phyloP scores from a whole-genome alignment of 345 rosid species.

The Populus euphratica region DNA sequence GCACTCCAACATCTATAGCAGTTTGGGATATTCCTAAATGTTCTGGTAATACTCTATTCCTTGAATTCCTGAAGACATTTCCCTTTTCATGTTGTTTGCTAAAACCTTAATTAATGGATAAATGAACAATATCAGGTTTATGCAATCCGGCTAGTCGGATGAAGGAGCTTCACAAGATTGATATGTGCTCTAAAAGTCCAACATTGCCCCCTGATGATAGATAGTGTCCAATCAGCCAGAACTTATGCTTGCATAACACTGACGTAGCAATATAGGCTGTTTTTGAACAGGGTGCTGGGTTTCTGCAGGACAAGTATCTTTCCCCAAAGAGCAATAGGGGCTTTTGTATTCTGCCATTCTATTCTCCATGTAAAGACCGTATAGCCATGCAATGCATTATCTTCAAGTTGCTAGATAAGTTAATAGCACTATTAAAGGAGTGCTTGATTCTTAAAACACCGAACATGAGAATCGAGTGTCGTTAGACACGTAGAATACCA shows the following conservation, averaged over 20 bases:
- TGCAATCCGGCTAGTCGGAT: constrained; percentile 59
- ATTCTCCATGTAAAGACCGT: background rate
- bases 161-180: constrained; percentile 59
- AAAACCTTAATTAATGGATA: background rate
- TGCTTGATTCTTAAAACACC: too few species aligned
- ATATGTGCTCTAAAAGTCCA: constrained; percentile 74
- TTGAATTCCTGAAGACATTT: background rate
- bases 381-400: background rate
- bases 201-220: constrained; percentile 58
- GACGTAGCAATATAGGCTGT: background rate
- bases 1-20: constrained; percentile 70
- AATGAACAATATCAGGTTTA: constrained; percentile 44
- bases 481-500: too few species aligned
- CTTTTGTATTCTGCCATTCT: background rate
- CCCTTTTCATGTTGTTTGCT: background rate
- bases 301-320: background rate
- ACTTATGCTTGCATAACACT: too few species aligned
- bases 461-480: too few species aligned
- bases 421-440: too few species aligned
- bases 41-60: constrained; percentile 46
- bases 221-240: background rate
- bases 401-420: background rate
- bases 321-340: background rate
- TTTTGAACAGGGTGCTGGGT: background rate
- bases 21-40: constrained; percentile 91